phyloP scores from a whole-genome alignment of 1,284 basidiomycete species.

The Ustilago nuda region DNA sequence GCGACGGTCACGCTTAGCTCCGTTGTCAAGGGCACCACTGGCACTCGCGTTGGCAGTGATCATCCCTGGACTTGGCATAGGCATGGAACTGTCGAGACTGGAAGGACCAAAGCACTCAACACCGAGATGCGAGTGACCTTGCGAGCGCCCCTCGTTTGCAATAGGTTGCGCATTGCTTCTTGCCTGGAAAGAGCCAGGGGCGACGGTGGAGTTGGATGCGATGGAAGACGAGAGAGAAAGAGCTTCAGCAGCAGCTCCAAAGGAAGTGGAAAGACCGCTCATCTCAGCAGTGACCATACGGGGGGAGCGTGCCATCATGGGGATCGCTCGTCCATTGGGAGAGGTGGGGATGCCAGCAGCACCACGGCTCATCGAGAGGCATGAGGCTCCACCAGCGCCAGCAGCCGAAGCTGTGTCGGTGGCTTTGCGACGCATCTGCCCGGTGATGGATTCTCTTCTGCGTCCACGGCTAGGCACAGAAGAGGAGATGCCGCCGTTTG shows the following conservation, averaged over 20 bases:
- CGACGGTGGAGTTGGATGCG: conserved; percentile 49
- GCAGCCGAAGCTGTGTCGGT: conserved; percentile 52
- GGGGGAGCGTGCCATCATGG: conserved; percentile 43
- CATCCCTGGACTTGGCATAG: conserved; percentile 47
- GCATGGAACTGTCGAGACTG: conserved; percentile 52
- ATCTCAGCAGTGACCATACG: conserved; percentile 40
- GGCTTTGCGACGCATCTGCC: conserved; percentile 55
- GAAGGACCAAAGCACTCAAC: conserved; percentile 62
- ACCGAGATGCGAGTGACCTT: conserved; percentile 61
- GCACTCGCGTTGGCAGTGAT: conserved; percentile 22
- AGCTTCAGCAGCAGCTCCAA: conserved; percentile 66
- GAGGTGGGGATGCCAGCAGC: conserved; percentile 31
- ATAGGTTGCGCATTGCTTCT: conserved; percentile 40
- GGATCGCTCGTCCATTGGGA: conserved; percentile 51
- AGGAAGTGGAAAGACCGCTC: conserved; percentile 59
- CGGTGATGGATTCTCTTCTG: conserved; percentile 58
- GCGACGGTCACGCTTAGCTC: conserved; percentile 67
- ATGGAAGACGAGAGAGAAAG: conserved; percentile 53
- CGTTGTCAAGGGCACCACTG: conserved; percentile 19
- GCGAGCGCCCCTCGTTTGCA: conserved; percentile 41
- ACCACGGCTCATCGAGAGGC: conserved; percentile 41
- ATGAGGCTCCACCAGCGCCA: conserved; percentile 52
- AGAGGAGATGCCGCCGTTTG: conserved; percentile 42
- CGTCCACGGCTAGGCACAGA: conserved; percentile 55
- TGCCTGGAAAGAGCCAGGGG: conserved; percentile 42